Evolutionary conservation across 2,329 filamentous ascomycete species (phyloP), one percentile per base, ranked within the genome.

Genomic region (Spiromastix sp.): DNA sequence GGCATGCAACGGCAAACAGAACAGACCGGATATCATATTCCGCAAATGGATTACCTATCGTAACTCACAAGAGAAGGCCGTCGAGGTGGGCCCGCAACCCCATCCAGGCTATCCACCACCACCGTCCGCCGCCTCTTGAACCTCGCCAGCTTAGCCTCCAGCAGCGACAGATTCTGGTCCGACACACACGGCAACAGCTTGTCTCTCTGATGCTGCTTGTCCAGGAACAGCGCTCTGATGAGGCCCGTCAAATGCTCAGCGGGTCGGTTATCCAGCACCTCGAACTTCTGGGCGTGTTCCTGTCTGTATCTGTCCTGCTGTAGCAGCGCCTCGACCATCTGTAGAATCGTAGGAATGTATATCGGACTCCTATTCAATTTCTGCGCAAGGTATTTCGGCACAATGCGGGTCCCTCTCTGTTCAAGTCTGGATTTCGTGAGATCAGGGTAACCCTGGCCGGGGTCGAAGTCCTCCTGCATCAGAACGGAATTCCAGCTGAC

Each of bases 181-280:
- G 33, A 29, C 16, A 35, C 21, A 35, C 22, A 19, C 8, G 33
- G 33, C 8, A 35, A 25, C 11, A 35, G 12, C 33, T 35, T 35
- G 11, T 16, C 25, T 27, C 12, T 17, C 19, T 36, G 34, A 12
- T 30, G 7, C 13, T 25, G 20, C 7, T 11, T 25, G 13, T 36
- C 34, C 7, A 30, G 27, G 7, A 28, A 30, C 9, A 36, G 26
- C 5, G 26, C 26, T 15, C 27, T 15, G 12, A 36, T 19, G 25
- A 29, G 19, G 16, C 18, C 22, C 5, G 26, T 18, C 11, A 35
- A 29, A 21, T 35, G 26, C 16, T 30, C 27, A 18, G 18, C 25
- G 15, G 27, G 25, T 17, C 27, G 27, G 16, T 18, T 30, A 10
- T 18, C 18, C 5, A 21, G 19, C 16, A 24, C 8, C 15, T 16